Evolutionary conservation across 2,329 filamentous ascomycete genomes (phyloP).

Genomic region (Acrodontium crateriforme): DNA sequence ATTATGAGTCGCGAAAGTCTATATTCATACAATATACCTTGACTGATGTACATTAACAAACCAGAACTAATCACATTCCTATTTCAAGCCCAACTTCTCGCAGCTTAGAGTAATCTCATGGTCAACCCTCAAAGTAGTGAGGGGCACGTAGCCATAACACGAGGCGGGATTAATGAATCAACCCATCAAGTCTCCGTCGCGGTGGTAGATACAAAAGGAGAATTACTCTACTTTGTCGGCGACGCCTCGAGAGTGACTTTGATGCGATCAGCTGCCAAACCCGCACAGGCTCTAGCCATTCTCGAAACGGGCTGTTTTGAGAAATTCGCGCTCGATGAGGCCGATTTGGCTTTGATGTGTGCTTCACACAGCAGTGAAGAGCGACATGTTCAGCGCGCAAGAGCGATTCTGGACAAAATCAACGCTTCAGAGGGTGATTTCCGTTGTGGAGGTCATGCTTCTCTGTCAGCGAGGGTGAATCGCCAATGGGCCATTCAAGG

Average conservation of each 20-base stretch:
- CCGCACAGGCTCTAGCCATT: constrained; percentile 32
- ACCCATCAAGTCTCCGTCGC: constrained; percentile 33
- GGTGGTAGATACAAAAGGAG: constrained; percentile 16
- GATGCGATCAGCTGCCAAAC: constrained; percentile 34
- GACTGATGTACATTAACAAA: no score
- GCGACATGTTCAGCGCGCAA: constrained; percentile 26
- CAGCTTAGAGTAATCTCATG: no score
- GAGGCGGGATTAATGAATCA: no score
- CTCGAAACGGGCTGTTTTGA: constrained; percentile 29
- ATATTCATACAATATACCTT: no score
- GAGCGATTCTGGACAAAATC: constrained; percentile 26
- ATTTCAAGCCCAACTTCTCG: no score
- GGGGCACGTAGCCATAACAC: no score
- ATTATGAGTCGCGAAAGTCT: no score
- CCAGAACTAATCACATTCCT: no score
- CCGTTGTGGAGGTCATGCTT: constrained; percentile 30
- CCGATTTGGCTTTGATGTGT: constrained; percentile 34
- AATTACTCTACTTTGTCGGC: constrained; percentile 28
- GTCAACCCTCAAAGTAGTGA: no score
- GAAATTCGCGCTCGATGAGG: constrained; percentile 24
- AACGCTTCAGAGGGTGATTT: constrained; percentile 24
- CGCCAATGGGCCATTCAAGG: constrained; percentile 1
- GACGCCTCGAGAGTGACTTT: constrained; percentile 30
- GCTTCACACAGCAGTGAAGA: constrained; percentile 35
- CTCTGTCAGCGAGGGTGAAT: constrained; percentile 2